Evolutionary conservation across 805 yeast genomes (phyloP).

Genomic region (Ogataea paradorogensis): DNA sequence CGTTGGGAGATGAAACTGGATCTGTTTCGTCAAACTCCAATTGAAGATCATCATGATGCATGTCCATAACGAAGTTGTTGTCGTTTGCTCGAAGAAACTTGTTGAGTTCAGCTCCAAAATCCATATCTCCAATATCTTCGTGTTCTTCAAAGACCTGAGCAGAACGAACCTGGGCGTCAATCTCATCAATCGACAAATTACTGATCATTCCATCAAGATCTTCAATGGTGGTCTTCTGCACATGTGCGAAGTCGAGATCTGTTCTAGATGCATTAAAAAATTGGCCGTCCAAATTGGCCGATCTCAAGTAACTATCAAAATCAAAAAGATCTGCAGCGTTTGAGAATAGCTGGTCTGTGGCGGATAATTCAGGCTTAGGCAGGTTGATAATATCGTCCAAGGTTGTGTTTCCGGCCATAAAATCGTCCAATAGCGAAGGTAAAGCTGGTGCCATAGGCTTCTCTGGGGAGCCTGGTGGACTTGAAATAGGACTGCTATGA

Average conservation of each 20-base stretch:
- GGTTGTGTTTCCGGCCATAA: slow-evolving; percentile 26
- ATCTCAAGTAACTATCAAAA: slow-evolving; percentile 27
- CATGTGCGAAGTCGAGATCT: slow-evolving; percentile 26
- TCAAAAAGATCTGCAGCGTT: slow-evolving; percentile 21
- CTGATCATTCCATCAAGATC: slow-evolving; percentile 28
- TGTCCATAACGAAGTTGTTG: slow-evolving; percentile 17
- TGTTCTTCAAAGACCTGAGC: slow-evolving; percentile 16
- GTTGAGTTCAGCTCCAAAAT: slow-evolving; percentile 22
- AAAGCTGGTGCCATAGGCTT: slow-evolving; percentile 1
- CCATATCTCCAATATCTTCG: slow-evolving; percentile 18
- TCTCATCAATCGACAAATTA: slow-evolving; percentile 31
- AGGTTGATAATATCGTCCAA: slow-evolving; percentile 23
- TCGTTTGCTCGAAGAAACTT: slow-evolving; percentile 18
- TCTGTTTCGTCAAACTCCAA: slow-evolving; percentile 20
- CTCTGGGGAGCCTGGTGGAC: slow-evolving; percentile 5
- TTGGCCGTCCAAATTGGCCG: slow-evolving; percentile 15
- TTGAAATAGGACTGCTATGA: slow-evolving; percentile 9
- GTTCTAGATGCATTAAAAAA: slow-evolving; percentile 7
- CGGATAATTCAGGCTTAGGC: slow-evolving; percentile 6
- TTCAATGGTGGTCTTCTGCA: slow-evolving; percentile 21
- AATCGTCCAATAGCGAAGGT: slow-evolving; percentile 28
- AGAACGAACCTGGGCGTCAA: slow-evolving; percentile 37
- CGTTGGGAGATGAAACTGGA: not conserved
- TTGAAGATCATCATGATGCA: slow-evolving; percentile 23
- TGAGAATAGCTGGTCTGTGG: slow-evolving; percentile 6